Evolutionary conservation across 1,284 basidiomycete species (phyloP).

Genomic region (Leccinum griseonigrum): DNA sequence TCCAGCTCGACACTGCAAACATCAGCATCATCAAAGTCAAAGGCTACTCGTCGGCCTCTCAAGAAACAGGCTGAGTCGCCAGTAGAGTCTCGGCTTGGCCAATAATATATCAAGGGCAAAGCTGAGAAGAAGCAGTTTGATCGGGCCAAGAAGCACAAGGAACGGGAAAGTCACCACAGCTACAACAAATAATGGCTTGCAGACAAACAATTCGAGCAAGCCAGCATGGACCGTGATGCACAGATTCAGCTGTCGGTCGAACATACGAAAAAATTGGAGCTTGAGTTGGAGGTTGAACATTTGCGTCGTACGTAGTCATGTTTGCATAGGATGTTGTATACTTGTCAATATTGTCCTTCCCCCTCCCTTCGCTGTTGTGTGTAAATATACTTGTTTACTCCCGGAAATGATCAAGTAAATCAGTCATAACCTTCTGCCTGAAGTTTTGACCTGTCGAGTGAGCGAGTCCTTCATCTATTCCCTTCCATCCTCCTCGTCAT

Average conservation of each 20-base stretch:
- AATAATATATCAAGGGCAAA: neutral
- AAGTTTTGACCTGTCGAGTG: neutral
- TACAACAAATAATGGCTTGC: neutral
- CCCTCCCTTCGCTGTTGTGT: neutral
- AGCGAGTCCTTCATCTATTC: neutral
- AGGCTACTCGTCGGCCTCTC: too few relatives aligned
- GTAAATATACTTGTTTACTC: neutral
- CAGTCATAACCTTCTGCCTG: neutral
- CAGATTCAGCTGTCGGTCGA: neutral
- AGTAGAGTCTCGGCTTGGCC: neutral
- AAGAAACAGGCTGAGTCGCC: too few relatives aligned
- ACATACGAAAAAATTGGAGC: neutral
- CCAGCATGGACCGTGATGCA: neutral
- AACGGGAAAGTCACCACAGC: neutral
- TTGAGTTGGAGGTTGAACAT: neutral
- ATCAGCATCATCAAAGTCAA: too few relatives aligned
- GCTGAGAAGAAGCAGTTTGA: neutral
- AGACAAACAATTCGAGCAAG: neutral
- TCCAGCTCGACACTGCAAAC: too few relatives aligned
- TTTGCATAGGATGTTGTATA: too few relatives aligned
- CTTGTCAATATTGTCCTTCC: too few relatives aligned
- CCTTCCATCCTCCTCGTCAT: neutral
- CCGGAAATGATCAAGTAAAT: neutral
- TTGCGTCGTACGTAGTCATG: neutral
- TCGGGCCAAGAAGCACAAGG: neutral